A percentile compares a stretch with the other conserved stretches of the same genome.
Conservation (phyloP, 192 early-diverging fungal species). For the Mortierella claussenii region DNA sequence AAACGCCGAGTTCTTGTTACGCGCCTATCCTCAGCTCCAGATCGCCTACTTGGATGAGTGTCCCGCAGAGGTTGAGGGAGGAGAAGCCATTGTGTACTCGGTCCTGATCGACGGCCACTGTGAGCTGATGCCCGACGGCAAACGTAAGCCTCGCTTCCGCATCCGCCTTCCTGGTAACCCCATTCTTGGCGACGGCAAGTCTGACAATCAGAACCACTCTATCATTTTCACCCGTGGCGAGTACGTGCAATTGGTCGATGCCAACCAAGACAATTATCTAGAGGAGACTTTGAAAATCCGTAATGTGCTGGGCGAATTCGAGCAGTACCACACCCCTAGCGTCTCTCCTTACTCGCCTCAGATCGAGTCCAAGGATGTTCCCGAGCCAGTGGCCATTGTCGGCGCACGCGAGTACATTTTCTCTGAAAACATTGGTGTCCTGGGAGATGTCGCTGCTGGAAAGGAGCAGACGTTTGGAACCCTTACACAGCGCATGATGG, state of each 20-base stretch:
- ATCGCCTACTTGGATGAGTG: conserved; percentile 84
- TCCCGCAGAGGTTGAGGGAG: conserved; percentile 69
- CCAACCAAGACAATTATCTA: conserved; percentile 94
- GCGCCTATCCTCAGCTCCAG: conserved; percentile 81
- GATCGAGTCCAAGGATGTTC: conserved; percentile 57
- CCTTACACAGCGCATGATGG: conserved; percentile 86
- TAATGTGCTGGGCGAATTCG: conserved; percentile 88
- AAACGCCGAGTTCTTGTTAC: conserved; percentile 79
- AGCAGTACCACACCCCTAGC: conserved; percentile 72
- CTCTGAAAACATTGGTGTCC: conserved; percentile 83
- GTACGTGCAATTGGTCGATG: conserved; percentile 87
- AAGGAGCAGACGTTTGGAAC: conserved; percentile 92
- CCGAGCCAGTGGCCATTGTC: conserved; percentile 85
- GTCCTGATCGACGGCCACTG: conserved; percentile 85
- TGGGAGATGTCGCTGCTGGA: conserved; percentile 91
- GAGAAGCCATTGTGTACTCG: conserved; percentile 64
- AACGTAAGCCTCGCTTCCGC: conserved; percentile 79
- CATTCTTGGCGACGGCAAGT: conserved; percentile 92
- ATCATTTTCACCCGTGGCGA: conserved; percentile 89
- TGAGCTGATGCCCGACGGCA: conserved; percentile 72
- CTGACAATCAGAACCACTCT: conserved; percentile 90
- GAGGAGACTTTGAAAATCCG: conserved; percentile 91
- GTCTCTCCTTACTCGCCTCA: conserved; percentile 77
- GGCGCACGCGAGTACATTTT: conserved; percentile 90
- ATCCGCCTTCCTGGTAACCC: conserved; percentile 85